Evolutionary conservation across 768 basidiomycete species (phyloP).

Genomic region (Leccinellum luteum): DNA sequence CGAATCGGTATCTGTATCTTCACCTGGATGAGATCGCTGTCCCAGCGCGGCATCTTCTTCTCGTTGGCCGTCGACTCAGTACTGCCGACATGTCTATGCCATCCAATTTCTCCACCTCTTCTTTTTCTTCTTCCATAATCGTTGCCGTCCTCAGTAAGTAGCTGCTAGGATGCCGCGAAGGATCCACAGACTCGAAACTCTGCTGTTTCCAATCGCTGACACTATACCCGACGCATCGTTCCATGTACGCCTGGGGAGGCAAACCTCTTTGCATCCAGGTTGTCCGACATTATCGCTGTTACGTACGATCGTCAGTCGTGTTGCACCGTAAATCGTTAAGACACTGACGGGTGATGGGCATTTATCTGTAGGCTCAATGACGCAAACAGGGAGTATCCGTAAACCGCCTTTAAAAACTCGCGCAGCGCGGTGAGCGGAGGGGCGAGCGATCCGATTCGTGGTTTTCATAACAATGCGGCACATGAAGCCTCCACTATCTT

Average conservation of each 20-base stretch:
- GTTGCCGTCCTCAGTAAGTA: not conserved
- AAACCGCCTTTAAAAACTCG: not conserved
- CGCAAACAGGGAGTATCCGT: constrained; percentile 2
- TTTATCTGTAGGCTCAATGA: not conserved
- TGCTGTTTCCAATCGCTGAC: constrained; percentile 19
- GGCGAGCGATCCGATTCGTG: not conserved
- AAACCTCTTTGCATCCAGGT: constrained; percentile 15
- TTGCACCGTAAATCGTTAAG: not conserved
- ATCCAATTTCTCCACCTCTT: not conserved
- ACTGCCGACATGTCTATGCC: not conserved
- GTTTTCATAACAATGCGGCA: not conserved
- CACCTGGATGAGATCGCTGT: constrained; percentile 21
- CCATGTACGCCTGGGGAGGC: not conserved
- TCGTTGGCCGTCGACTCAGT: not conserved
- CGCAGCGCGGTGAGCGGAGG: not conserved
- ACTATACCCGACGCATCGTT: constrained; percentile 20
- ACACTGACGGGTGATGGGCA: not conserved
- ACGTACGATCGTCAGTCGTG: not conserved
- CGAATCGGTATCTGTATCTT: constrained; percentile 8
- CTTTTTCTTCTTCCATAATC: not conserved
- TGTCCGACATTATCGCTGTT: constrained; percentile 17
- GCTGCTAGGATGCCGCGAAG: not conserved
- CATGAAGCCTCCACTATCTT: not conserved
- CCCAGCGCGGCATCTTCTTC: constrained; percentile 14
- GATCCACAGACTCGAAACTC: not conserved